These are phyloP conservation scores for thale cress (Arabidopsis thaliana) DNA, from an alignment of 345 rosid species.

Conservation along the genomic window DNA sequence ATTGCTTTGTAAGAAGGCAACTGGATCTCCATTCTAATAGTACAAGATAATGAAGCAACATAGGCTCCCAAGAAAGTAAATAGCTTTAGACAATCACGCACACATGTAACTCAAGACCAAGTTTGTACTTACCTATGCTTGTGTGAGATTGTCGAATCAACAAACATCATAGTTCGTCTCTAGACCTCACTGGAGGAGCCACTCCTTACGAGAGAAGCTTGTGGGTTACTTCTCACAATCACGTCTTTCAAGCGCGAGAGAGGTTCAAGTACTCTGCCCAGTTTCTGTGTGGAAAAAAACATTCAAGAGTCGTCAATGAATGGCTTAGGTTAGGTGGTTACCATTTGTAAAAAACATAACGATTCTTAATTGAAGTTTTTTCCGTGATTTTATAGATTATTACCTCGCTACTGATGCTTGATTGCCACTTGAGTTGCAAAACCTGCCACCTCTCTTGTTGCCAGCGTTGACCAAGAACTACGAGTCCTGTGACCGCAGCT, in stretches of 20 bases:
- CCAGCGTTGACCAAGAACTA: slow-evolving; percentile 96
- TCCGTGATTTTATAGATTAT: neutral
- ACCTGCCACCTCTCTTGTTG: slow-evolving; percentile 91
- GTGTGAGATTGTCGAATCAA: slow-evolving; percentile 28
- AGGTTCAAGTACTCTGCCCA: slow-evolving; percentile 69
- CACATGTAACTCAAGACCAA: slow-evolving; percentile 22
- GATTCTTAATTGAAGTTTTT: neutral
- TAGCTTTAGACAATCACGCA: slow-evolving; percentile 22
- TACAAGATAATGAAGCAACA: slow-evolving; percentile 39
- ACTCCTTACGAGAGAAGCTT: slow-evolving; percentile 63
- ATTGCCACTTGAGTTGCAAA: slow-evolving; percentile 84
- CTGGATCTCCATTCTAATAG: slow-evolving; percentile 23
- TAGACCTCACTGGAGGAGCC: slow-evolving; percentile 57
- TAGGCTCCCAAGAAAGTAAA: slow-evolving; percentile 18
- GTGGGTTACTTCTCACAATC: slow-evolving; percentile 73
- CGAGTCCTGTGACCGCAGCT: slow-evolving; percentile 92
- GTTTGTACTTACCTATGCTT: slow-evolving; percentile 29
- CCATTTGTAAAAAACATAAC: neutral
- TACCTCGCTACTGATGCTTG: slow-evolving; percentile 75
- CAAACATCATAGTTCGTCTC: slow-evolving; percentile 40
- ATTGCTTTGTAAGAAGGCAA: slow-evolving; percentile 23
- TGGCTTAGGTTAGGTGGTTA: neutral
- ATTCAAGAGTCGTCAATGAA: slow-evolving; percentile 7
- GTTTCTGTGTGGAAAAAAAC: slow-evolving; percentile 54
- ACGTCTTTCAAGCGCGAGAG: slow-evolving; percentile 77